Conservation (phyloP, 176 grass and related monocot genomes). For the Pharus latifolius region DNA sequence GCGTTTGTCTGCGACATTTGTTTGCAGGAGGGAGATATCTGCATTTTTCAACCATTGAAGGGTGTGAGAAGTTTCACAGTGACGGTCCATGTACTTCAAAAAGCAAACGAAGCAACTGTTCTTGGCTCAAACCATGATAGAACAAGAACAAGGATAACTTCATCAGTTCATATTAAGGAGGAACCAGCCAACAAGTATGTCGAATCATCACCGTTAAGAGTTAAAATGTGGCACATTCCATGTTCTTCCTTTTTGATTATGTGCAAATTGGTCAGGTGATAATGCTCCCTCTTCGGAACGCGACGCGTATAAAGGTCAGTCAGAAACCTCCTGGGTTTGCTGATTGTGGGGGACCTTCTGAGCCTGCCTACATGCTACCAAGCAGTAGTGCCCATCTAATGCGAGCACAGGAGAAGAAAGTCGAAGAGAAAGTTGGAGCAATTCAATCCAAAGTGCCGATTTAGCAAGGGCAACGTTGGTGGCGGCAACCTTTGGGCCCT, state of each 20-base stretch:
- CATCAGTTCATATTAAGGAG: not conserved
- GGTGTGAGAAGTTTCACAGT: not conserved
- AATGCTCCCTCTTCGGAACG: not conserved
- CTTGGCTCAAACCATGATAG: not conserved
- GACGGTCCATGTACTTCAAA: conserved; percentile 20
- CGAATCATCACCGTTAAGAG: not conserved
- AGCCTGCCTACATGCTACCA: not conserved
- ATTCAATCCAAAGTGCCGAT: not conserved
- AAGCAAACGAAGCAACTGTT: not conserved
- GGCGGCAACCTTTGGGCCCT: not conserved
- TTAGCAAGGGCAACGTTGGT: conserved; percentile 11
- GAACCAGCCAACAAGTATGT: not conserved
- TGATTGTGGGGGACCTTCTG: not conserved
- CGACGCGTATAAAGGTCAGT: not conserved
- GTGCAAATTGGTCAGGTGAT: not conserved
- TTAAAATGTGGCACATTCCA: not conserved
- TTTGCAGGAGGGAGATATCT: conserved; percentile 27
- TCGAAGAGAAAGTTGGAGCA: not conserved
- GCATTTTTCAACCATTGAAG: conserved; percentile 15
- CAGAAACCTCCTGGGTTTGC: not conserved
- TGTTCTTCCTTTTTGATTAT: not conserved
- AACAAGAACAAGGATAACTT: not conserved
- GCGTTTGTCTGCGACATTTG: conserved; percentile 26
- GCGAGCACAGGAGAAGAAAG: not conserved
- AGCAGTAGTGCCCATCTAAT: not conserved